Conservation (phyloP, 2,329 filamentous ascomycete species). For the Rhinocladiella similis region DNA sequence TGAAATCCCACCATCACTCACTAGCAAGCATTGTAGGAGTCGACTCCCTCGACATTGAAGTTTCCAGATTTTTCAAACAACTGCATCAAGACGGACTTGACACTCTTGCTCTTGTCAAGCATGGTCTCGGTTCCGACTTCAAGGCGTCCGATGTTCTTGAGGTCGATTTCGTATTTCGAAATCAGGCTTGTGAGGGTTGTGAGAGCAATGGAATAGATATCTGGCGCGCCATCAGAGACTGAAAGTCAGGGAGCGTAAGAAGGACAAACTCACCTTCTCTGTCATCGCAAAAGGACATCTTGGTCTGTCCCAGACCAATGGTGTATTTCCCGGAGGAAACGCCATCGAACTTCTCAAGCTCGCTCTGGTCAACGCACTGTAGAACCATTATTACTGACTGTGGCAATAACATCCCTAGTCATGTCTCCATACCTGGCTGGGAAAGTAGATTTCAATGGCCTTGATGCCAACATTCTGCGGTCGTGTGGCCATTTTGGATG, state of each 20-base stretch:
- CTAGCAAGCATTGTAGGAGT: constrained; percentile 83
- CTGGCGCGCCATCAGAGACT: constrained; percentile 45
- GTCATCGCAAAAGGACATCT: constrained; percentile 91
- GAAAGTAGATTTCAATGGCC: constrained; percentile 88
- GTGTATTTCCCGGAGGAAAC: constrained; percentile 82
- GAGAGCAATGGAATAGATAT: constrained; percentile 84
- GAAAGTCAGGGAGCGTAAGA: neutral
- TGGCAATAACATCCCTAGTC: neutral
- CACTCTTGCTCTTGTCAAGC: constrained; percentile 86
- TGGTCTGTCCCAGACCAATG: constrained; percentile 86
- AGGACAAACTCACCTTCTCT: constrained; percentile 65
- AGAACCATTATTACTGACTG: constrained; percentile 15
- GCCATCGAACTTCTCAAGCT: constrained; percentile 85
- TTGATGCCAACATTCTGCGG: constrained; percentile 90
- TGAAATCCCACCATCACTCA: constrained; percentile 6
- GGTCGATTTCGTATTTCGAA: constrained; percentile 80
- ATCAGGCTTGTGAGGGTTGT: constrained; percentile 76
- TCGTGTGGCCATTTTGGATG: constrained; percentile 64
- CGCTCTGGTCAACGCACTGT: constrained; percentile 81
- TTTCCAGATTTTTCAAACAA: constrained; percentile 71
- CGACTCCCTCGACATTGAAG: constrained; percentile 79
- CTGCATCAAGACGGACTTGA: constrained; percentile 87
- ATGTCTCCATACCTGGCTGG: constrained; percentile 68
- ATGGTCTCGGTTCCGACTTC: constrained; percentile 86
- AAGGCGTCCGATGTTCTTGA: constrained; percentile 73